Evolutionary conservation across 2,329 filamentous ascomycete genomes (phyloP).

Genomic region (Tolypocladium endophyticum): DNA sequence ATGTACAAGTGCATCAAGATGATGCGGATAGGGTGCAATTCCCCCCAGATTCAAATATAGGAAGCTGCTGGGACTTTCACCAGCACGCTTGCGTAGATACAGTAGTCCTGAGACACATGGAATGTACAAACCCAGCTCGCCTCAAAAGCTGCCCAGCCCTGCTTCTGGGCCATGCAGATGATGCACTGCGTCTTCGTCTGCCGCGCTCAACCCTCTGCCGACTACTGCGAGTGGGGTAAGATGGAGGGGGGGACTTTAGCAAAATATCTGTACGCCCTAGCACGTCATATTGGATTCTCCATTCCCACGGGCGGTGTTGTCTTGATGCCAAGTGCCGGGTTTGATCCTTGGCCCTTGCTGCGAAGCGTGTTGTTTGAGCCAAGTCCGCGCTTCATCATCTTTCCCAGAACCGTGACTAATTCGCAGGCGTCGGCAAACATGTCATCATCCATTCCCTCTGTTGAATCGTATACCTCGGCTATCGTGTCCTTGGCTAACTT

Average conservation of each 20-base stretch:
- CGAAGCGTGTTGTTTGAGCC: slow-evolving; percentile 23
- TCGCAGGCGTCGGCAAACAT: slow-evolving; percentile 90
- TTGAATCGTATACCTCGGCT: slow-evolving; percentile 80
- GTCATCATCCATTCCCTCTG: slow-evolving; percentile 88
- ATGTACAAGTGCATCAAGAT: not conserved
- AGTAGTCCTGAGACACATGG: not conserved
- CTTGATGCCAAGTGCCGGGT: slow-evolving; percentile 11
- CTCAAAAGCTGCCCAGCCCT: not conserved
- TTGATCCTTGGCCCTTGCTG: slow-evolving; percentile 21
- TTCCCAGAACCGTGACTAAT: slow-evolving; percentile 73
- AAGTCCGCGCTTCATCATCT: slow-evolving; percentile 74
- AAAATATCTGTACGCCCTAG: not conserved
- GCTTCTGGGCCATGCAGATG: not conserved
- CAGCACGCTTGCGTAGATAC: not conserved
- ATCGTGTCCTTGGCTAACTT: slow-evolving; percentile 74
- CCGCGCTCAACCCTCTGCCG: not conserved
- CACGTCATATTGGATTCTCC: slow-evolving; percentile 30
- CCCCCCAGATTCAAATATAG: not conserved
- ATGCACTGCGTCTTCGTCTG: not conserved
- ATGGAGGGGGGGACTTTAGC: not conserved
- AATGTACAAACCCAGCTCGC: not conserved
- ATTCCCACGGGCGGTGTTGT: slow-evolving; percentile 24
- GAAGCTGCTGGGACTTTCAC: not conserved
- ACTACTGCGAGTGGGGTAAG: not conserved
- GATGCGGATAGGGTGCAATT: not conserved